These are phyloP conservation scores for Penicillium longicatenatum DNA, from an alignment of 495 filamentous ascomycete species.

Conservation along the genomic window DNA sequence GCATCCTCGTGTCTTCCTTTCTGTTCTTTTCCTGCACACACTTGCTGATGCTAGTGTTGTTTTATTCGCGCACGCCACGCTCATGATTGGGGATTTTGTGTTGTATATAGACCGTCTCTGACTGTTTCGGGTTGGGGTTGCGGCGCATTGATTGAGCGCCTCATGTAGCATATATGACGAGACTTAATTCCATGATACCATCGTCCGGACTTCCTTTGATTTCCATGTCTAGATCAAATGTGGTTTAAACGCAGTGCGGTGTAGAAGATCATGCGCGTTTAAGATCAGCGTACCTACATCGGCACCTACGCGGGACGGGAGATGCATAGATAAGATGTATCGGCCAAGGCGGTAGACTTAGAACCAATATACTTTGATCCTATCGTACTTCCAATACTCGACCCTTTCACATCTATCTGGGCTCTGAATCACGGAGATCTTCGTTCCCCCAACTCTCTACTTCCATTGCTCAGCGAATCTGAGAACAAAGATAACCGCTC, in stretches of 20 bases:
- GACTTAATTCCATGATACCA: constrained; percentile 38
- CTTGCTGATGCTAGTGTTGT: background rate
- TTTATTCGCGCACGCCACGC: constrained; percentile 17
- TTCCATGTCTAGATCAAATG: background rate
- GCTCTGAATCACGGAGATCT: background rate
- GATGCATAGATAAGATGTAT: background rate
- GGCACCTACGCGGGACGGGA: too few species aligned
- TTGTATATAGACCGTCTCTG: constrained; percentile 38
- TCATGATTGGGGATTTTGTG: constrained; percentile 33
- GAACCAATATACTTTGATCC: background rate
- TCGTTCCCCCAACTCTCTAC: background rate
- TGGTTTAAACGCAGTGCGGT: too few species aligned
- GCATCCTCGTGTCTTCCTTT: constrained; percentile 3
- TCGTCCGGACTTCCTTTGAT: constrained; percentile 11
- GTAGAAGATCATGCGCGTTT: too few species aligned
- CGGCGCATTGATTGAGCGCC: constrained; percentile 35
- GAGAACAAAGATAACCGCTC: constrained; percentile 2
- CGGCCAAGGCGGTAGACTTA: background rate
- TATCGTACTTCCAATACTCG: background rate
- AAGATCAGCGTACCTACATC: too few species aligned
- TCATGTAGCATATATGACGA: constrained; percentile 40
- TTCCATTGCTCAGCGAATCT: background rate
- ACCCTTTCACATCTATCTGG: background rate
- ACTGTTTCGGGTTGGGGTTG: constrained; percentile 26
- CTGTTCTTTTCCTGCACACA: background rate